Percentiles rank a stretch among this genome's conserved stretches.
Conservation (phyloP, 768 basidiomycete species). For the Leccinum imitatum region DNA sequence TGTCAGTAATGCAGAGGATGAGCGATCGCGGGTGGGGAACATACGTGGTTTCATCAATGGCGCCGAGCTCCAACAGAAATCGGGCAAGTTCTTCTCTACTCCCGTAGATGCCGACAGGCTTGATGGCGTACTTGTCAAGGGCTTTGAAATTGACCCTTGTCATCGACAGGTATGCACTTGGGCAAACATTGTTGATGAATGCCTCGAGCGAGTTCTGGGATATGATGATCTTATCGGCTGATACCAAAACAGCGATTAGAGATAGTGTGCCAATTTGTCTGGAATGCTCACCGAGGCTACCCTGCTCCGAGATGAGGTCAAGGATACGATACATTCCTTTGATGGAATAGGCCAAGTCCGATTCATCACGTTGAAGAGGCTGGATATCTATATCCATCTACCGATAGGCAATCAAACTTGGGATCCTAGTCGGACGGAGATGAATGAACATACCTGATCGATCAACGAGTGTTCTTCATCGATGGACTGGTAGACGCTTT, state of each 20-base stretch:
- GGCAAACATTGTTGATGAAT: conserved; percentile 48
- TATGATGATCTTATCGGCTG: conserved; percentile 67
- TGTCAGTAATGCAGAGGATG: neutral
- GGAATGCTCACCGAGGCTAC: conserved; percentile 44
- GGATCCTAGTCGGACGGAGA: neutral
- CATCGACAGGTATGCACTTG: conserved; percentile 52
- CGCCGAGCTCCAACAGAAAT: conserved; percentile 39
- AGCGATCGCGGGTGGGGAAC: conserved; percentile 9
- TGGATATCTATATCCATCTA: conserved; percentile 22
- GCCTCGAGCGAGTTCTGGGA: conserved; percentile 46
- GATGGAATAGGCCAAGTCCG: conserved; percentile 33
- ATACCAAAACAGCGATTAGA: neutral
- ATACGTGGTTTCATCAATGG: conserved; percentile 42
- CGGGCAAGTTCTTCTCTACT: conserved; percentile 49
- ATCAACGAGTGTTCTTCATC: conserved; percentile 5
- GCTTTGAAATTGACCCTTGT: conserved; percentile 56
- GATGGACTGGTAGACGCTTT: conserved; percentile 18
- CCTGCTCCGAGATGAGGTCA: conserved; percentile 52
- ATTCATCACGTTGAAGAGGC: conserved; percentile 7
- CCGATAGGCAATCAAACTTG: neutral
- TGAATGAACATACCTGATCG: conserved; percentile 12
- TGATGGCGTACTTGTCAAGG: conserved; percentile 45
- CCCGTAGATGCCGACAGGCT: conserved; percentile 59
- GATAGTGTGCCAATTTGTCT: neutral
- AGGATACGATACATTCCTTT: conserved; percentile 53